Percentiles rank a stretch among this genome's conserved stretches.
These are phyloP conservation scores for Neurospora sp. DNA, from an alignment of 495 filamentous ascomycete species.

Conservation along the genomic window DNA sequence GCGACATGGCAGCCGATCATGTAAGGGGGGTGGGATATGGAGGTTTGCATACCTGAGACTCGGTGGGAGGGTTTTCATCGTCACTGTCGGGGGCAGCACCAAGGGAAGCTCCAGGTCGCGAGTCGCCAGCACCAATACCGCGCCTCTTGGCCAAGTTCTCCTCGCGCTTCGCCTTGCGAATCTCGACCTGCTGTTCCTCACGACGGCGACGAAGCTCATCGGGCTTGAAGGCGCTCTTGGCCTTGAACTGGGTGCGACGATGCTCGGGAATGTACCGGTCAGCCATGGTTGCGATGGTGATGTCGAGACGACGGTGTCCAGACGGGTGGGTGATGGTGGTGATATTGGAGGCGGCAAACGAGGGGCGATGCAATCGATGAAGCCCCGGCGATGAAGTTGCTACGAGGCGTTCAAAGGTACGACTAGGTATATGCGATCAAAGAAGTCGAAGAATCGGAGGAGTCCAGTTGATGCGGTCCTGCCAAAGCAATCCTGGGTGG, in stretches of 20 bases:
- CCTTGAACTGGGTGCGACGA: slow-evolving; percentile 98
- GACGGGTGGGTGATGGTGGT: slow-evolving; percentile 21
- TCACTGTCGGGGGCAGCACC: slow-evolving; percentile 91
- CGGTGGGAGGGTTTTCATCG: slow-evolving; percentile 87
- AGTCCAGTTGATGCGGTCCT: slow-evolving; percentile 18
- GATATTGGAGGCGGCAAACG: slow-evolving; percentile 22
- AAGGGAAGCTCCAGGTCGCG: slow-evolving; percentile 76
- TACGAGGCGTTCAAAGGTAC: slow-evolving; percentile 29
- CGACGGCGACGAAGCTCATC: slow-evolving; percentile 97
- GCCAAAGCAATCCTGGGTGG: neutral
- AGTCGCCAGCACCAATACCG: slow-evolving; percentile 70
- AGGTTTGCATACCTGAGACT: slow-evolving; percentile 78
- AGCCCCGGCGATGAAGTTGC: neutral
- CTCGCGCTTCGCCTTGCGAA: slow-evolving; percentile 93
- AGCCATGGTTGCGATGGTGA: slow-evolving; percentile 59
- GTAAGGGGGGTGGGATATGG: slow-evolving; percentile 1
- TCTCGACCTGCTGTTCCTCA: slow-evolving; percentile 98
- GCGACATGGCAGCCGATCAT: neutral
- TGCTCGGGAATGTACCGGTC: slow-evolving; percentile 99
- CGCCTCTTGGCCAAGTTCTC: slow-evolving; percentile 97
- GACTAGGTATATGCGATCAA: slow-evolving; percentile 37
- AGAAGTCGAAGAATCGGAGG: slow-evolving; percentile 44
- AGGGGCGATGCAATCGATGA: neutral
- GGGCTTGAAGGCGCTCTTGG: slow-evolving; percentile 94
- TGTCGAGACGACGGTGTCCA: slow-evolving; percentile 10